phyloP scores from a whole-genome alignment of 1,139 yeast species.

The Geotrichum aggregatum region DNA sequence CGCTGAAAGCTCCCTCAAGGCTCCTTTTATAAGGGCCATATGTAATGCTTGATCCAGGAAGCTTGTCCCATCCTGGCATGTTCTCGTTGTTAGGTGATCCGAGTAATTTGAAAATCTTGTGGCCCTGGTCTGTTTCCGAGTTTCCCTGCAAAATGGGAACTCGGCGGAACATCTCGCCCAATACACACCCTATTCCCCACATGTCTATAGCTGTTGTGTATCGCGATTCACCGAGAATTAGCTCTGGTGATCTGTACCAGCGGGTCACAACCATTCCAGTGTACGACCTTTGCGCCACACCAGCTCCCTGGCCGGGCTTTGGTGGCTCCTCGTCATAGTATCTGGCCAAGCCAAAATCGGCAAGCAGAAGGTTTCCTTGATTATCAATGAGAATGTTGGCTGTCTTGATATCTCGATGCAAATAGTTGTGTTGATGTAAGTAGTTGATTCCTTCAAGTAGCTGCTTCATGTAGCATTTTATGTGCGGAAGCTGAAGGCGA shows the following conservation, averaged over 20 bases:
- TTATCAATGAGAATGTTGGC: conserved; percentile 82
- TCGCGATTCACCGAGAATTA: conserved; percentile 73
- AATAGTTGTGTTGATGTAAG: conserved; percentile 59
- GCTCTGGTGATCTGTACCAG: conserved; percentile 96
- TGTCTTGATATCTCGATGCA: conserved; percentile 93
- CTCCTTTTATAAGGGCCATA: conserved; percentile 49
- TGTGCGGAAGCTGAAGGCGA: conserved; percentile 55
- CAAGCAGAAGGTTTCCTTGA: conserved; percentile 74
- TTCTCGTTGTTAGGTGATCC: conserved; percentile 69
- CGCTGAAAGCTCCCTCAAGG: conserved; percentile 49
- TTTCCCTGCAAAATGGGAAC: conserved; percentile 82
- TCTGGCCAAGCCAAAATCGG: conserved; percentile 93
- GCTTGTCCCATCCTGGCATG: conserved; percentile 61
- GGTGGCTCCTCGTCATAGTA: conserved; percentile 70
- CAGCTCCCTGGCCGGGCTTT: conserved; percentile 57
- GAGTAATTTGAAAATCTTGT: conserved; percentile 67
- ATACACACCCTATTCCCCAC: conserved; percentile 97
- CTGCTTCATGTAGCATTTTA: conserved; percentile 81
- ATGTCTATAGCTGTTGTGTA: conserved; percentile 93
- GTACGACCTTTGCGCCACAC: conserved; percentile 53
- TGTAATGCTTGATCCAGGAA: conserved; percentile 55
- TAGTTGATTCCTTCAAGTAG: conserved; percentile 74
- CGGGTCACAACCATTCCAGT: conserved; percentile 92
- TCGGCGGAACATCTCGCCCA: conserved; percentile 81
- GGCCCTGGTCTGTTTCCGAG: conserved; percentile 88